Conservation (phyloP, 139 green algal genomes). For the Closterium sp. region DNA sequence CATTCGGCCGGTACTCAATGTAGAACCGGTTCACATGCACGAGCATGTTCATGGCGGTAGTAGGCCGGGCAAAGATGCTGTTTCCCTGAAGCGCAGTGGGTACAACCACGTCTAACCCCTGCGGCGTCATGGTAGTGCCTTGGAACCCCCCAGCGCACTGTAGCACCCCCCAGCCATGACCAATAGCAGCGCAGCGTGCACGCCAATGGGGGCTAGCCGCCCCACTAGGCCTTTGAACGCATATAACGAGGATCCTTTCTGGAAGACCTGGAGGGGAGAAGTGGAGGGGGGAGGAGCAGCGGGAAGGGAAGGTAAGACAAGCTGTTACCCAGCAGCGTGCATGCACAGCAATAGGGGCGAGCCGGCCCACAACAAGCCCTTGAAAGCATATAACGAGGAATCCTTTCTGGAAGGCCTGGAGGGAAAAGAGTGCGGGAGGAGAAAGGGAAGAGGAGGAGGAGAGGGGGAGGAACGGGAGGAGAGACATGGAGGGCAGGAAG, state of each 20-base stretch:
- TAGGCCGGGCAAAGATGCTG: constrained; percentile 5
- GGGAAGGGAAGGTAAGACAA: neutral
- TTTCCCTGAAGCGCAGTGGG: constrained; percentile 10
- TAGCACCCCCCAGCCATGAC: constrained; percentile 75
- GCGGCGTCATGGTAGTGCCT: constrained; percentile 42
- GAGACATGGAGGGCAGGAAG: neutral
- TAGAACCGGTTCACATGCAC: constrained; percentile 86
- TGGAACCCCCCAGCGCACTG: constrained; percentile 71
- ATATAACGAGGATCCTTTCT: constrained; percentile 80
- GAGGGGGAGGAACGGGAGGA: neutral
- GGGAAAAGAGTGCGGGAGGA: neutral
- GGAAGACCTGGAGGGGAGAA: constrained; percentile 70
- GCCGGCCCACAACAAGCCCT: constrained; percentile 81
- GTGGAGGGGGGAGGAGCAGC: neutral
- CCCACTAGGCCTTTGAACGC: constrained; percentile 95
- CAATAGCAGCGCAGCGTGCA: constrained; percentile 88
- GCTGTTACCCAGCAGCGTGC: neutral
- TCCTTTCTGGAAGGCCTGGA: constrained; percentile 78
- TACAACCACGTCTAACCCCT: constrained; percentile 46
- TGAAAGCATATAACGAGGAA: constrained; percentile 90
- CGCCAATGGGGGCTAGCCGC: constrained; percentile 89
- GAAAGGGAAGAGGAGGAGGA: neutral
- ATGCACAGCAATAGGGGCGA: constrained; percentile 89
- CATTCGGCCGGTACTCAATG: constrained; percentile 88
- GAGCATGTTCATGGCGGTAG: constrained; percentile 12